phyloP scores from a whole-genome alignment of 2,329 filamentous ascomycete species.

The Pyricularia grisea region DNA sequence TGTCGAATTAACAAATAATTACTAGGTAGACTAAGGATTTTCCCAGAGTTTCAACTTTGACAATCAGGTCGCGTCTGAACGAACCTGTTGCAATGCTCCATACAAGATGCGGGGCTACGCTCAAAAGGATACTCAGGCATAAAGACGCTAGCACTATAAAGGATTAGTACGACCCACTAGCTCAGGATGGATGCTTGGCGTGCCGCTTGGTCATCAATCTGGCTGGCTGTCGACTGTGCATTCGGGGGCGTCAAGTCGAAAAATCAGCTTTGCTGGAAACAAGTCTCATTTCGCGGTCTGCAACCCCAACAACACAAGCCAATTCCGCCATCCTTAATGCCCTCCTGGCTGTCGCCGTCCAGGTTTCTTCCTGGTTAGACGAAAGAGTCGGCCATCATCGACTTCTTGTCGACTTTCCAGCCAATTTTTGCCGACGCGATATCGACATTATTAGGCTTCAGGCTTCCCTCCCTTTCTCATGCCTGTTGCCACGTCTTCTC shows the following conservation, averaged over 20 bases:
- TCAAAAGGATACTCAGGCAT: not conserved
- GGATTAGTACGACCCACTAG: not conserved
- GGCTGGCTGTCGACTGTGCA: not conserved
- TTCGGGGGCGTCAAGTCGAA: not conserved
- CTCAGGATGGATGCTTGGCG: not conserved
- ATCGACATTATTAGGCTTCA: not conserved
- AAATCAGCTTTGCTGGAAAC: not conserved
- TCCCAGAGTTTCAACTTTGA: not conserved
- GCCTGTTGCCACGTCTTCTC: slow-evolving; percentile 71
- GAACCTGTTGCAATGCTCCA: not conserved
- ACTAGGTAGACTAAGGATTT: too few relatives aligned
- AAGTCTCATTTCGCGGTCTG: not conserved
- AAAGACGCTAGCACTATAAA: not conserved
- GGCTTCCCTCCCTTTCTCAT: slow-evolving; percentile 52
- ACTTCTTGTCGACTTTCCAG: not conserved
- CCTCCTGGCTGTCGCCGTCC: not conserved
- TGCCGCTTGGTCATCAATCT: not conserved
- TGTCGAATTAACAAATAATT: not conserved
- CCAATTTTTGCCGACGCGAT: not conserved
- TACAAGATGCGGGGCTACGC: not conserved
- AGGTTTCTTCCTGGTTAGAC: slow-evolving; percentile 1
- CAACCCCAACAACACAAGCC: not conserved
- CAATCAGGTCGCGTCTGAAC: not conserved
- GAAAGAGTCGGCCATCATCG: not conserved
- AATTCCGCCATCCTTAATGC: not conserved